Evolutionary conservation across 306 rosid species (phyloP), one percentile per base, ranked within the genome.

Genomic region (Macrotyloma uniflorum): DNA sequence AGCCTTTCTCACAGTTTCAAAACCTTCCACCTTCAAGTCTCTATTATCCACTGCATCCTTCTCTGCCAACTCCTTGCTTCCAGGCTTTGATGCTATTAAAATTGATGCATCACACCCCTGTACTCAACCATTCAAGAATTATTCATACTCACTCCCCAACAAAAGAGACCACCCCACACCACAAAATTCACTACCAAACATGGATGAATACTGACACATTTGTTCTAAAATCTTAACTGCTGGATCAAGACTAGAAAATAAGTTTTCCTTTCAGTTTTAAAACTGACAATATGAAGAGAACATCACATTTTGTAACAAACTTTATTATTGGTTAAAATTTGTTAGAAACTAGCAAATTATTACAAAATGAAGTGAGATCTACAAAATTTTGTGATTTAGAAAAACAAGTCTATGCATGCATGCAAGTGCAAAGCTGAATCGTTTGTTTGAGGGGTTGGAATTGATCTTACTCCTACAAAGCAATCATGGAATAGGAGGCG

Each of bases 31-130:
- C 54, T 85, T 89, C 84, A 92, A 64, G 61, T 91, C 93, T 82
- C 80, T 92, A 70, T 92, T 94, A 64, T 87, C 93, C 70, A 58
- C 88, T 69, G 96, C 96, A 78, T 90, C 94, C 55, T 81, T 94
- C 91, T 92, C 98, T 16, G 93, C 97, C 70, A 84, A 51, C 50
- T 45, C 64, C 47, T 86, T 87, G 83, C 90, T 89, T 23, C 91
- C 92, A 6, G 83, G 72, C 84, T 80, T 81, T 42, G 96, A 81
- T 35, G 55, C 81, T 83, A 94, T 88, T 28, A 89, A 73, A 61
- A 94, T 88, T 36, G 98, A 94, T 62, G 81, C 97, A 80, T 94
- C 98, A 79, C 98, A 94, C 0, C 98, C 98, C 98, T 94, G 85
- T 70, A 63, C 22, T 49, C 64, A 32, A 35, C 72, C 70, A 59